A percentile compares a stretch with the other conserved stretches of the same genome.
Evolutionary conservation across 2,329 filamentous ascomycete genomes (phyloP).

Genomic region (Rugonectria rugulosa): DNA sequence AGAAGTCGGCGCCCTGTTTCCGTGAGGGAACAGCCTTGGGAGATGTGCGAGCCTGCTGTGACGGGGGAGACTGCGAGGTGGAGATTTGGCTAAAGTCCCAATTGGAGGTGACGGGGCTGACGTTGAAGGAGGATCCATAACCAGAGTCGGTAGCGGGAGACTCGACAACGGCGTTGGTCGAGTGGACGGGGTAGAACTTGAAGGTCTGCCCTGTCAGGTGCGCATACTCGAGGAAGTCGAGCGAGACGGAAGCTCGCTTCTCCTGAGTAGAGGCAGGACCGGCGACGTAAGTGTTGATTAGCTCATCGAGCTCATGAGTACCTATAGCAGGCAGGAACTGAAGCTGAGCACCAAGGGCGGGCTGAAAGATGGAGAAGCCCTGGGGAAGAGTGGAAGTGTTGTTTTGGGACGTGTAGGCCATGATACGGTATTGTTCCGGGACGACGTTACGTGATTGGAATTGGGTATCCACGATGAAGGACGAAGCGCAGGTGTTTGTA

Average conservation of each 20-base stretch:
- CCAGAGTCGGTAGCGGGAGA: constrained; percentile 59
- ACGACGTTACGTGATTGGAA: constrained; percentile 11
- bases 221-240: constrained; percentile 66
- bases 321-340: constrained; percentile 74
- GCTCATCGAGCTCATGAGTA: constrained; percentile 65
- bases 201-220: constrained; percentile 63
- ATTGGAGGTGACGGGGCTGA: constrained; percentile 58
- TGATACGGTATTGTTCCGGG: constrained; percentile 28
- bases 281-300: constrained; percentile 66
- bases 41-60: constrained; percentile 36
- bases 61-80: constrained; percentile 42
- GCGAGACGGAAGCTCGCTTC: constrained; percentile 64
- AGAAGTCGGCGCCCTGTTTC: constrained; percentile 53
- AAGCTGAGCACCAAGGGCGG: constrained; percentile 61
- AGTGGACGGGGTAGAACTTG: constrained; percentile 66
- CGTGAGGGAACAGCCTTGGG: constrained; percentile 40
- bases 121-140: constrained; percentile 55
- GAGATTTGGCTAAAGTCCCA: constrained; percentile 54
- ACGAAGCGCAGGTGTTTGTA: not conserved
- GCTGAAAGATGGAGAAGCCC: constrained; percentile 69
- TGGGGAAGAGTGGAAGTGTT: constrained; percentile 42
- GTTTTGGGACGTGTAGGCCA: constrained; percentile 36
- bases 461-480: constrained; percentile 10
- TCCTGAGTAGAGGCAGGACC: constrained; percentile 62
- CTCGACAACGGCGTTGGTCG: constrained; percentile 44